These are phyloP conservation scores for Alternaria conjuncta DNA, from an alignment of 2,329 filamentous ascomycete species.

Conservation along the genomic window DNA sequence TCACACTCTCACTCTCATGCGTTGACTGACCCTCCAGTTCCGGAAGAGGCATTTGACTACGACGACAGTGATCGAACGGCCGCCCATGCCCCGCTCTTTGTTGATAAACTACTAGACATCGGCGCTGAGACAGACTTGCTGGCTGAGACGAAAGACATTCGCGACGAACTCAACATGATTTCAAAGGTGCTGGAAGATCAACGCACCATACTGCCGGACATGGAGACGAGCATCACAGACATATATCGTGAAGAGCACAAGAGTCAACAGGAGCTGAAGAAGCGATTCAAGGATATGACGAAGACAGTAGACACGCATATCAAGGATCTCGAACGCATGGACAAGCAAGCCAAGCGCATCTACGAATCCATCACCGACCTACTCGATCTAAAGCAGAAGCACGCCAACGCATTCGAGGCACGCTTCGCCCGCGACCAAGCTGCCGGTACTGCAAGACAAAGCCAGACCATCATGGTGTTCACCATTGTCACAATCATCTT, in stretches of 20 bases:
- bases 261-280: constrained; percentile 57
- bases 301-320: constrained; percentile 64
- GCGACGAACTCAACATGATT: constrained; percentile 71
- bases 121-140: constrained; percentile 66
- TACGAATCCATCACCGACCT: constrained; percentile 67
- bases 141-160: constrained; percentile 70
- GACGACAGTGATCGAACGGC: constrained; percentile 28
- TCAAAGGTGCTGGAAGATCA: constrained; percentile 60
- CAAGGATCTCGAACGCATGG: constrained; percentile 69
- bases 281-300: constrained; percentile 63
- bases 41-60: constrained; percentile 43
- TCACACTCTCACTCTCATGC: constrained; percentile 37
- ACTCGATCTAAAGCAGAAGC: constrained; percentile 72
- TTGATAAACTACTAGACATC: constrained; percentile 66
- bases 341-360: constrained; percentile 66
- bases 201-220: constrained; percentile 54
- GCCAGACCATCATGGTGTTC: constrained; percentile 64
- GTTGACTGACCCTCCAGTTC: constrained; percentile 27
- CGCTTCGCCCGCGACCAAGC: constrained; percentile 68
- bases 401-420: constrained; percentile 71
- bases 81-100: constrained; percentile 52
- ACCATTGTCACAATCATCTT: constrained; percentile 67
- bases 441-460: constrained; percentile 64
- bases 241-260: constrained; percentile 47
- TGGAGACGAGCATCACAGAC: constrained; percentile 53